Base-by-base conservation (phyloP, 179 eudicot species). In the Silene vulgaris region DNA sequence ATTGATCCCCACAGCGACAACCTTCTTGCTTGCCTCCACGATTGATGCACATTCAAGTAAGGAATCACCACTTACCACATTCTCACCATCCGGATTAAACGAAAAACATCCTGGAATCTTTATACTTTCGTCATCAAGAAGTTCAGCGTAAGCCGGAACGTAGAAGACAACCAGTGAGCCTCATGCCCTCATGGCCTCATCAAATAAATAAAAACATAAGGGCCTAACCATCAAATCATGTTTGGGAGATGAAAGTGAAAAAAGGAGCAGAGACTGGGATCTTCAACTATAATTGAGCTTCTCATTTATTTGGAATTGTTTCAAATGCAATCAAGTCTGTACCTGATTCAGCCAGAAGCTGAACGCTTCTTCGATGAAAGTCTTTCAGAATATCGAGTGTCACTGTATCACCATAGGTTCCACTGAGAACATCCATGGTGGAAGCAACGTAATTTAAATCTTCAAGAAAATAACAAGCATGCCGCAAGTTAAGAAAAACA, bases 1-100 rank as follows among this genome's bases (percentile, higher is more conserved):
- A 75, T 93, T 93, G 72, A 93, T 91, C 63, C 98, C 98, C 32
- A 93, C 91, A 11, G 96, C 90, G 75, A 86, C 84, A 75, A 93
- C 86, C 79, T 91, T 90, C 75, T 88, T 73, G 86, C 90, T 87
- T 16, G 84, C 78, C 71, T 92, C 90, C 17, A 88, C 93, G 80
- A 90, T 73, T 60, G 85, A 83, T 50, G 82, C 86, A 78, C 96
- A 91, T 74, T 91, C 93, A 8, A 71, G 61, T 75, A 90, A 56
- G 26, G 91, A 88, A 87, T 91, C 91, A 45, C 97, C 95, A 71
- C 92, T 88, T 77, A 90, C 95, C 78, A 90, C 92, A 82, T 90
- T 86, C 50, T 85, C 77, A 66, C 97, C 97, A 82, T 91, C 97
- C 16, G 97, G 90, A 75, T 84, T 91, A 81, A 91, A 91, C 68